phyloP scores from a whole-genome alignment of 2,329 filamentous ascomycete genomes.

The Anisogramma anomala region DNA sequence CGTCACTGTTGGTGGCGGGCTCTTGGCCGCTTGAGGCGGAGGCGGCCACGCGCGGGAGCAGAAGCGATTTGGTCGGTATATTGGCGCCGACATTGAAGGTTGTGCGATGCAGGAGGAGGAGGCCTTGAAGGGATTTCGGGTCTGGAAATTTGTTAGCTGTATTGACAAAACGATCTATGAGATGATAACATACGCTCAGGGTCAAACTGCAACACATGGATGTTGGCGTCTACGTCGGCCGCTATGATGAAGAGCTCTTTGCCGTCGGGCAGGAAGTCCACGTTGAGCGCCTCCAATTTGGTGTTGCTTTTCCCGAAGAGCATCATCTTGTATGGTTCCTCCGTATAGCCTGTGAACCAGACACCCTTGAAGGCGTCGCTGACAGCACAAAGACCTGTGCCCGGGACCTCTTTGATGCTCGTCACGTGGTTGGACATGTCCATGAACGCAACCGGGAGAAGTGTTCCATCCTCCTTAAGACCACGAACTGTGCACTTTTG shows the following conservation, averaged over 20 bases:
- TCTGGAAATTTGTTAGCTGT: constrained; percentile 46
- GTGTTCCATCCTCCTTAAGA: constrained; percentile 84
- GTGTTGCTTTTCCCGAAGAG: constrained; percentile 80
- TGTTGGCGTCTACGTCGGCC: constrained; percentile 70
- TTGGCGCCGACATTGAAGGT: constrained; percentile 80
- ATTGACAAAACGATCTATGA: no score
- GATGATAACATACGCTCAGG: constrained; percentile 72
- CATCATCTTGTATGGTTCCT: constrained; percentile 93
- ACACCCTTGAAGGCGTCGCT: constrained; percentile 86
- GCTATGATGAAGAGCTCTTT: constrained; percentile 73
- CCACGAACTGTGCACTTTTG: constrained; percentile 97
- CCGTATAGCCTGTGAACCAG: constrained; percentile 93
- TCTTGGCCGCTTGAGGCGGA: constrained; percentile 23
- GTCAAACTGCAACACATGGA: constrained; percentile 87
- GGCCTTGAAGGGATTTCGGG: constrained; percentile 82
- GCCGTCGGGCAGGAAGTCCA: constrained; percentile 81
- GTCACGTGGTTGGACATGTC: constrained; percentile 94
- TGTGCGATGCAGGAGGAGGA: constrained; percentile 73
- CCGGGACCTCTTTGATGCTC: constrained; percentile 69
- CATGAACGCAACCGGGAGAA: constrained; percentile 91
- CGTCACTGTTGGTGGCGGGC: constrained; percentile 20
- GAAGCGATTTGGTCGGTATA: constrained; percentile 59
- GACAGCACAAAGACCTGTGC: constrained; percentile 76
- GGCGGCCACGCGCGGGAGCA: constrained; percentile 52
- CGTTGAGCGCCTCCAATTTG: constrained; percentile 64